Evolutionary conservation across 352 stramenopile genomes (phyloP).

Genomic region (Plasmopara viticola): DNA sequence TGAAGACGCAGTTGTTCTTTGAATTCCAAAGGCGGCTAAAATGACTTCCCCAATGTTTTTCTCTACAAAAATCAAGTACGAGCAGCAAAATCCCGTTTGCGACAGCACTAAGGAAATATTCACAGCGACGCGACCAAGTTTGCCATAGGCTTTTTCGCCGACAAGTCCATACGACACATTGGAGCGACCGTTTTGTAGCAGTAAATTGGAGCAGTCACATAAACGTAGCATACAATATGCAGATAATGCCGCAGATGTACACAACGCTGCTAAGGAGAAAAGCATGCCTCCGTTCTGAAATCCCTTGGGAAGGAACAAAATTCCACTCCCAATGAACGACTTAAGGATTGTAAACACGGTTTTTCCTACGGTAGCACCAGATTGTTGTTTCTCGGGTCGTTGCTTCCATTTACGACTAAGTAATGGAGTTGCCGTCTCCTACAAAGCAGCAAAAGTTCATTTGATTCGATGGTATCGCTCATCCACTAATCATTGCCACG

Average conservation of each 20-base stretch:
- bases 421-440: conserved; percentile 37
- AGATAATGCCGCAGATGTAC: conserved; percentile 37
- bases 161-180: conserved; percentile 56
- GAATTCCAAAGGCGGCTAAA: conserved; percentile 37
- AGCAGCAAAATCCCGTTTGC: conserved; percentile 66
- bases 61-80: conserved; percentile 71
- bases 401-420: conserved; percentile 27
- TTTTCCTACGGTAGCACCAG: conserved; percentile 38
- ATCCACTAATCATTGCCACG: conserved; percentile 5
- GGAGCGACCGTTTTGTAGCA: conserved; percentile 20
- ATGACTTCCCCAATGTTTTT: conserved; percentile 63
- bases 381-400: conserved; percentile 16
- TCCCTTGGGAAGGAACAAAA: conserved; percentile 60
- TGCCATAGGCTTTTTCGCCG: conserved; percentile 50
- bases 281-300: conserved; percentile 67
- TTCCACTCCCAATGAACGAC: conserved; percentile 63
- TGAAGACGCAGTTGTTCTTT: conserved; percentile 37
- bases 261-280: conserved; percentile 49
- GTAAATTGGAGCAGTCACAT: conserved; percentile 41
- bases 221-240: conserved; percentile 61
- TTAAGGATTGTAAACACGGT: conserved; percentile 70
- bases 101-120: conserved; percentile 69
- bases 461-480: too few species aligned
- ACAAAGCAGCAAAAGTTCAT: conserved; percentile 2
- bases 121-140: conserved; percentile 39